Evolutionary conservation across 352 stramenopile species (phyloP), one percentile per base, ranked within the genome.

Genomic region (Phytopythium montanum): DNA sequence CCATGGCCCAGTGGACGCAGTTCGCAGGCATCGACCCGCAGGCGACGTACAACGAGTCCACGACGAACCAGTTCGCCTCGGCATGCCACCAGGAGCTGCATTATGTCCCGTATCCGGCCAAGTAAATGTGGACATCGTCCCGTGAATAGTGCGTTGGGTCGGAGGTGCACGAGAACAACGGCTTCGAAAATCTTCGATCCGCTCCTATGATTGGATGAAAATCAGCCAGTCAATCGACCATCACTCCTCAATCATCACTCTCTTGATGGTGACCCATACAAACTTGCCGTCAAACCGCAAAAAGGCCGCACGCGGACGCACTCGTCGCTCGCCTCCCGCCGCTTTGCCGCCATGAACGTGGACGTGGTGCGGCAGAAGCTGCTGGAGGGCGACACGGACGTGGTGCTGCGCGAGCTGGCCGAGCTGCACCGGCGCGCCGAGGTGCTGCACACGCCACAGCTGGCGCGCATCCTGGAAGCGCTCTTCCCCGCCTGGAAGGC

Each of bases 401-500:
- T 66, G 54, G 78, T 92, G 64, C 78, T 94, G 10, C 88, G 90
- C 70, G 87, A 96, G 66, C 80, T 96, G 60, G 72, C 86, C 54
- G 87, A 96, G 55, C 69, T 96, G 41, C 91, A 94, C 59, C 86
- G 86, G n/a, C 87, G 84, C 62, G 85, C 82, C 21, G 87, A 96
- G 64, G 85, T 94, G 60, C 75, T 96, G 48, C 85, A 93, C 75
- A 98, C 94, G 36, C 78, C 81, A 49, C 88, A 98, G 77, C 94
- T 97, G 56, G 72, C 79, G 45, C 80, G 85, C 49, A 95, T 98
- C 65, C 76, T 98, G 25, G 91, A 97, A 52, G 75, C 77, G 50
- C 82, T 98, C 45, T 94, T 98, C 48, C 94, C 94, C 2, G 86
- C 90, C 18, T 97, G 90, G 81, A 88, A 90, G 55, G 64, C 75